Base-by-base conservation (phyloP, 805 yeast species). In the Candida ascalaphidarum region DNA sequence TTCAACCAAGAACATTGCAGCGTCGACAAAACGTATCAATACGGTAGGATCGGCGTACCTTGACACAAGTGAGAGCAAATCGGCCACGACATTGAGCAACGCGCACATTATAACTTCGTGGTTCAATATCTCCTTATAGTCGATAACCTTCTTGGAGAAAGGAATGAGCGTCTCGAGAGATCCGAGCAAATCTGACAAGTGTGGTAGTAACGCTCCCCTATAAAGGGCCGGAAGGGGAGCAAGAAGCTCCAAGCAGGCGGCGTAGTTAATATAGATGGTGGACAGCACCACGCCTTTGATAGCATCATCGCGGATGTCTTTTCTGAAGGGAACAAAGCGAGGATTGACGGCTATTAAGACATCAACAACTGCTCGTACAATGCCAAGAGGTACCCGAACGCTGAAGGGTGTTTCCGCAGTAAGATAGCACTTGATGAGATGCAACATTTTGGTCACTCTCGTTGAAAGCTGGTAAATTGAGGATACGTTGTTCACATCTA, bases 331-430 rank as follows among this genome's bases (percentile, higher is more conserved):
- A 21, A 76, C 52, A 35, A 71, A 74, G 29, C 64, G 70, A 10
- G 68, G 52, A 37, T 77, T 74, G 33, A 83, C 50, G 11, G 77
- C 63, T 33, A 72, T 51, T 11, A 78, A 43, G 9, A 76, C 53
- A 41, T 80, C 85, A 14, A 65, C 57, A 27, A 77, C 34, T 7
- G 60, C 46, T 4, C 79, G 44, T 3, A 80, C 45, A 25, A 55
- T 42, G 1, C 89, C 88, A 10, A 83, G 37, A 3, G 94, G 92
- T 6, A 81, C 63, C 35, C 65, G 60, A 7, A 77, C 65, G 9
- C 75, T 58, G 40, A 60, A 65, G 22, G 69, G 72, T 2, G 85
- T 74, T 15, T 73, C 68, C 6, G 72, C 57, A 3, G 65, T 52
- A 52, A 32, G 48, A 37, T 36, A 81, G 29, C 31, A 78, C 32